Evolutionary conservation across 176 grass and related monocot genomes (phyloP), one percentile per base, ranked within the genome.

Genomic region (Musa beccarii): DNA sequence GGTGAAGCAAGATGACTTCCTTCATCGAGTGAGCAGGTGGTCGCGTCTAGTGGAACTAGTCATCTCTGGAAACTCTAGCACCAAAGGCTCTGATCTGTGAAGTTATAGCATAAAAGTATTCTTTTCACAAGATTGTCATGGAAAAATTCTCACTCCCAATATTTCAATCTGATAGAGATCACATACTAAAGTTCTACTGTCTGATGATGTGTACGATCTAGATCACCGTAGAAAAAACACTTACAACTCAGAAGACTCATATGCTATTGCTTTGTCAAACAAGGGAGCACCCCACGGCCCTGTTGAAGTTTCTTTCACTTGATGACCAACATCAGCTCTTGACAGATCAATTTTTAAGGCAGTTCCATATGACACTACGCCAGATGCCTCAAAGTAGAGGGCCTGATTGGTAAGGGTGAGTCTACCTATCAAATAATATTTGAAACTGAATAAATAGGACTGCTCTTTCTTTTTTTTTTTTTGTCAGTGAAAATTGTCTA

Each of bases 1-100:
- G 86, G 68, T 97, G 94, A 69, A 91, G 83, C 53, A 89, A 85
- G 14, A 87, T 75, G 2, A 90, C 67, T 81, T 97, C 94, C 77
- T 86, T 97, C 66, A 85, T 84, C 71, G 80, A 56, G 90, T 88
- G 75, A 91, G 90, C 87, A 88, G 93, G 75, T 90, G 86, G 68
- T 93, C 90, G 5, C 94, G 90, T 57, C 94, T 88, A 72, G 75
- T 91, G 26, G 94, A 97, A 83, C 94, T 92, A 15, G 94, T 90
- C 78, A 91, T 89, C 84, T 97, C 94, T 0, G 90, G 90, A 15
- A 93, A 97, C 77, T 97, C 94, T 68, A 97, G 64, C 73, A 97
- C 83, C 63, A 97, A 82, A 66, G 86, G 88, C 28, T 97, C 93
- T n/a, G 88, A 79, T 73, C 93, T 97, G 88, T 62, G 76, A 13